phyloP scores from a whole-genome alignment of 2,329 filamentous ascomycete species.

The Aspergillus sergii region DNA sequence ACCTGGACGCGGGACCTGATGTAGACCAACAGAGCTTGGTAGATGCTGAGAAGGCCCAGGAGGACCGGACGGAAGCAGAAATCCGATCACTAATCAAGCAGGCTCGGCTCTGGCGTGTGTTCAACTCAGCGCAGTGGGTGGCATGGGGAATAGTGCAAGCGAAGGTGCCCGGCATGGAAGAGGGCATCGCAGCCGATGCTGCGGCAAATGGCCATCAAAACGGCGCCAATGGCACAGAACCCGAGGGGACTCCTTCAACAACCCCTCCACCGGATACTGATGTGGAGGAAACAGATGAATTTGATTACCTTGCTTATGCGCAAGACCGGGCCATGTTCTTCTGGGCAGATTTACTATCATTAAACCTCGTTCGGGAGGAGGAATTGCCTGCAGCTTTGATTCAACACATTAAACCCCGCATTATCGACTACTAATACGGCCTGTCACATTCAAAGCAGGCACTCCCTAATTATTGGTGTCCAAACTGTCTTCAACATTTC shows the following conservation, averaged over 20 bases:
- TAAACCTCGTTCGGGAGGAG: constrained; percentile 74
- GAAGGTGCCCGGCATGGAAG: constrained; percentile 73
- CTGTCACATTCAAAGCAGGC: neutral
- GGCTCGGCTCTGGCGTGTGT: constrained; percentile 79
- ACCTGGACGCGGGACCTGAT: constrained; percentile 72
- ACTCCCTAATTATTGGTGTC: neutral
- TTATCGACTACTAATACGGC: constrained; percentile 61
- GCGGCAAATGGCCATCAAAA: constrained; percentile 23
- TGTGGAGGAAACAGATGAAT: constrained; percentile 70
- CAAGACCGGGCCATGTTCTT: constrained; percentile 91
- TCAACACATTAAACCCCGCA: constrained; percentile 61
- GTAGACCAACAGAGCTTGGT: constrained; percentile 53
- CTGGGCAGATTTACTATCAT: constrained; percentile 81
- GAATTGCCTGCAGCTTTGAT: constrained; percentile 74
- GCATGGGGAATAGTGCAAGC: constrained; percentile 97
- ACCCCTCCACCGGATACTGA: constrained; percentile 45
- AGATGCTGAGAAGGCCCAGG: constrained; percentile 64
- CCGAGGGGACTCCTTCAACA: constrained; percentile 16
- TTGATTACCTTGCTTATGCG: constrained; percentile 90
- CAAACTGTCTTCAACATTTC: constrained; percentile 4
- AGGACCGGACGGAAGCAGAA: constrained; percentile 67
- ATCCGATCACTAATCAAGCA: constrained; percentile 75
- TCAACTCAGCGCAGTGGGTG: constrained; percentile 88
- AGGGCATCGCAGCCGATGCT: constrained; percentile 30
- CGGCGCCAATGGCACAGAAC: constrained; percentile 6